These are phyloP conservation scores for Biancaea sappan DNA, from an alignment of 306 rosid genomes.

Conservation along the genomic window DNA sequence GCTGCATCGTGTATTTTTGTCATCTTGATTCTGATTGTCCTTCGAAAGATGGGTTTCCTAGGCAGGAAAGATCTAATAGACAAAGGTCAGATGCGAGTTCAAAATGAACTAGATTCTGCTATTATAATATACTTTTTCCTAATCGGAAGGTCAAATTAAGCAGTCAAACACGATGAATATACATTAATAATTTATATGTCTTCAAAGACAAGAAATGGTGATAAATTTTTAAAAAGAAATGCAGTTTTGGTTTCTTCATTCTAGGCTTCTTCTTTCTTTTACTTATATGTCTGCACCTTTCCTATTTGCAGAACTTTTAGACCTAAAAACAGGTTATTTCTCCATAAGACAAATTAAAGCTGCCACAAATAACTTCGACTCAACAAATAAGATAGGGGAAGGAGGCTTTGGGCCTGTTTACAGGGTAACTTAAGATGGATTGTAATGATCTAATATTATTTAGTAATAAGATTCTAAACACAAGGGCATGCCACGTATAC, in stretches of 20 bases:
- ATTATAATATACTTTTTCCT: not conserved
- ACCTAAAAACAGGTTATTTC: conserved; percentile 62
- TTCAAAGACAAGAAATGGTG: not conserved
- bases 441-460: not conserved
- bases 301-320: conserved; percentile 53
- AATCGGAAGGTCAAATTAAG: too few relatives aligned
- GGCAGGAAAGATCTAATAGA: conserved; percentile 52
- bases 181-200: too few relatives aligned
- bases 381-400: conserved; percentile 68
- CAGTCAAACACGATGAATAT: too few relatives aligned
- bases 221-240: not conserved
- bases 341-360: conserved; percentile 63
- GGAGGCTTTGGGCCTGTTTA: conserved; percentile 83
- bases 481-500: not conserved
- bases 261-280: not conserved
- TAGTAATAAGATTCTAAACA: conserved; percentile 5
- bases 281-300: not conserved
- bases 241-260: conserved; percentile 3
- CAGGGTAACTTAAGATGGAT: conserved; percentile 46
- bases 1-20: conserved; percentile 41
- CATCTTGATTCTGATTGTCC: conserved; percentile 44
- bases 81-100: conserved; percentile 48
- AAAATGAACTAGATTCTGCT: not conserved
- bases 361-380: conserved; percentile 59
- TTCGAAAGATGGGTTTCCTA: conserved; percentile 54